phyloP scores from a whole-genome alignment of 371 early-diverging fungal species.

The Mortierella sp. region DNA sequence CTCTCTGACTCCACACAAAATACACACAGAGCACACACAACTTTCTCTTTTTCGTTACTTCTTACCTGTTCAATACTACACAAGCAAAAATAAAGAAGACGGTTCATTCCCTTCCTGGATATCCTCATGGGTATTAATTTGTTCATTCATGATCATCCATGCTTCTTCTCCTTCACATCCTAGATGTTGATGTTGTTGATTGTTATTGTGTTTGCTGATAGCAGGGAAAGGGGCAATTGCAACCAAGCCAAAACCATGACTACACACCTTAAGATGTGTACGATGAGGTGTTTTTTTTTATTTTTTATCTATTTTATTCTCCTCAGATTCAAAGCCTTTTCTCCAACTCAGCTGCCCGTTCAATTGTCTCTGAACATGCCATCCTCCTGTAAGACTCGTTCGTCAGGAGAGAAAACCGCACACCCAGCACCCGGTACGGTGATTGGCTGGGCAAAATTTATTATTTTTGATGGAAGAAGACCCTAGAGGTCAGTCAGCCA shows the following conservation, averaged over 20 bases:
- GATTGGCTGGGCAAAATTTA: not conserved
- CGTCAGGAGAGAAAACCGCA: too few relatives aligned
- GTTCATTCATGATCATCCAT: not conserved
- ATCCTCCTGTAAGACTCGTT: too few relatives aligned
- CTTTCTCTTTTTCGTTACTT: not conserved
- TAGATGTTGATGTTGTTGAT: too few relatives aligned
- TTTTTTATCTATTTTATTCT: not conserved
- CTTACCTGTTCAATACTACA: not conserved
- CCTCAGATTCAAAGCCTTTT: not conserved
- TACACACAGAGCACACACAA: too few relatives aligned
- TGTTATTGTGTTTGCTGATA: not conserved
- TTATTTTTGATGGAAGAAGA: not conserved
- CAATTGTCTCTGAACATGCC: slow-evolving; percentile 7
- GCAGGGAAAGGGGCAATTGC: too few relatives aligned
- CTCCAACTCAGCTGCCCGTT: too few relatives aligned
- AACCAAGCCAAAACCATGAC: not conserved
- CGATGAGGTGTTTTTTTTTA: not conserved
- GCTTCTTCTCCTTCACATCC: too few relatives aligned
- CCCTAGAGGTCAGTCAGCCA: slow-evolving; percentile 9
- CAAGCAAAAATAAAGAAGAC: not conserved
- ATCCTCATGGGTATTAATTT: not conserved
- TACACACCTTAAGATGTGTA: slow-evolving; percentile 1
- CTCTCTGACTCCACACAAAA: not conserved
- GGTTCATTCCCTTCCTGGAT: not conserved
- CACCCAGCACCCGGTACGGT: not conserved